Conservation (phyloP, 805 yeast genomes). For the Priceomyces haplophilus region DNA sequence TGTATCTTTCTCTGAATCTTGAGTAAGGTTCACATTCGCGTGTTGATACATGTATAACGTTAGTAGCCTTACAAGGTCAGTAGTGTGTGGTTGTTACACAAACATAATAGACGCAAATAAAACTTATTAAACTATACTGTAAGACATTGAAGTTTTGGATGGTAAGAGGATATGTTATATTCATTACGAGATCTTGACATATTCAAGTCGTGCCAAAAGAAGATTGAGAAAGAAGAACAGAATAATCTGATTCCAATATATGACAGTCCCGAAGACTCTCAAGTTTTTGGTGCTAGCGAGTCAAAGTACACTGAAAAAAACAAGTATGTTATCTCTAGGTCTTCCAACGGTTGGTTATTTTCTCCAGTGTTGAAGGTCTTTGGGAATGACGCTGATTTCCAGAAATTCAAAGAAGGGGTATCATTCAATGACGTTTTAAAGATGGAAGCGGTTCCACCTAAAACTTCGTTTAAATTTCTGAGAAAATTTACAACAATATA, state of each 20-base stretch:
- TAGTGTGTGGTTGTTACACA: conserved; percentile 2
- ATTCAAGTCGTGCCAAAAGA: background rate
- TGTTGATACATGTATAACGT: background rate
- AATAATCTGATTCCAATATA: background rate
- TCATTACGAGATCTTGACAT: background rate
- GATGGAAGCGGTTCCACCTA: background rate
- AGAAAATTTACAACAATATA: background rate
- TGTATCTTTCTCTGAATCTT: conserved; percentile 1
- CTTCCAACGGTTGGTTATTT: conserved; percentile 1
- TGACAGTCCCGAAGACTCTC: background rate
- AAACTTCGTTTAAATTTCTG: conserved; percentile 1
- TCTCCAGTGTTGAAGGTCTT: background rate
- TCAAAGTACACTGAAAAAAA: background rate
- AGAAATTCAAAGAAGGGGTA: background rate
- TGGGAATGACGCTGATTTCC: background rate
- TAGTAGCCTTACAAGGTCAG: background rate
- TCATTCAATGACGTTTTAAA: background rate
- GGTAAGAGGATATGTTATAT: background rate
- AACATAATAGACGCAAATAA: conserved; percentile 1
- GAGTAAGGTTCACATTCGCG: conserved; percentile 3
- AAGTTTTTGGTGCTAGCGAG: background rate
- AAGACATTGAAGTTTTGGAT: background rate
- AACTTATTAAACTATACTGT: too few relatives aligned
- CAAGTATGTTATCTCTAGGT: background rate
- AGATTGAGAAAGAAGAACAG: background rate